Base-by-base conservation (phyloP, 371 early-diverging fungal species). In the Apophysomyces trapeziformis region DNA sequence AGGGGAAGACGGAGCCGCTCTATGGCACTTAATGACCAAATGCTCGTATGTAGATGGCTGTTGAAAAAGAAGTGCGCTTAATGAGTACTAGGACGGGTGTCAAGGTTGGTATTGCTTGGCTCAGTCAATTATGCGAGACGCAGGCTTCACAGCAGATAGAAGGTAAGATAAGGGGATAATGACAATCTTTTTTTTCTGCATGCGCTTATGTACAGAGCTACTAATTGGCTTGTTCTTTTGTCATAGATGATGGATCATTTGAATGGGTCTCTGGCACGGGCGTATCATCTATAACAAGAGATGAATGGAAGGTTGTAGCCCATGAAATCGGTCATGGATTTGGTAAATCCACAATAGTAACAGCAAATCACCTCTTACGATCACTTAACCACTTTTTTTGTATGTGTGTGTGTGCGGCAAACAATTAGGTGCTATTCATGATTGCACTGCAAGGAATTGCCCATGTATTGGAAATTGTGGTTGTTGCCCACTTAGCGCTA, bases 221-320 rank as follows among this genome's bases (percentile, higher is more conserved):
- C 32, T 26, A 26, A 2, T 26, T 26, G 32, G 2, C 32, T 26
- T 2, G 32, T 26, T 26, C 32, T 2, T 26, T 26, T 26, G 32
- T 26, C 32, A 26, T 61, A 76, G 82, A 79, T 26, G 77, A 78
- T 58, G 82, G 82, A 1, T 68, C 77, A 1, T 75, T 61, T 21
- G 82, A 82, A 61, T 82, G 79, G 79, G 91, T 90, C 1, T 90
- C 95, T 3, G 97, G 97, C 3, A 90, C 95, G 4, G 96, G 91
- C 14, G 94, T 98, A 1, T 94, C 95, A 6, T 92, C 96, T 0
- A 86, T 89, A 26, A 90, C 91, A 7, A 77, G 90, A 26, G 90
- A 90, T 57, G 95, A 95, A 74, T 98, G 96, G 96, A 93, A 95
- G 78, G 96, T 98, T 2, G 92, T 97, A 4, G 98, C 97, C 7